Evolutionary conservation across 371 early-diverging fungal species (phyloP), one percentile per base, ranked within the genome.

Genomic region (Nematocida sp.): DNA sequence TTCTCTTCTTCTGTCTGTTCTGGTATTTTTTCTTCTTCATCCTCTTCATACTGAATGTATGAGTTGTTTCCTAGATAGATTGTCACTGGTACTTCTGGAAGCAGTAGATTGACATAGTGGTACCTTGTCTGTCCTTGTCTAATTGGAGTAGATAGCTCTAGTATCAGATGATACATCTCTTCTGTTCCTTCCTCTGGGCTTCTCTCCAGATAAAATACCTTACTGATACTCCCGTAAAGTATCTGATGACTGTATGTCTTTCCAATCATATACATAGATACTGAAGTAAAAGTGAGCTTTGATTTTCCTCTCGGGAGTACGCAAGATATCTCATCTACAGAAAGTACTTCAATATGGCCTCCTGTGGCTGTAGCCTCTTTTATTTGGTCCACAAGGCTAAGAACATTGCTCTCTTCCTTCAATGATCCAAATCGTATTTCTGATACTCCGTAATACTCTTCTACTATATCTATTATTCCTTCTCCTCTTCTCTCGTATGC

Each of bases 41-140:
- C 74, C 5, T 70, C 74, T 60, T 75, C 46, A 41, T 60, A 61
- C 46, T 21, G 5, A 61, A 70, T 70, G 13, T 15, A 13, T 19
- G 61, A 48, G 62, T 70, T 57, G 1, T 70, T 49, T 17, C 74
- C 74, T n/a, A 70, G 45, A 4, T 19, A 17, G 13, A 60, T 46
- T 29, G 47, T 57, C 21, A 70, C 61, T 41, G 35, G 27, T 5
- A 37, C 64, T 31, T 67, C 55, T 38, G 60, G 51, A 85, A 95
- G 91, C 80, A 94, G 92, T 83, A 95, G 88, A 11, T 94, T 94
- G 78, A 98, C 79, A 85, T 89, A 92, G 3, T 93, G 91, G 85
- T 98, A 95, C 78, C 90, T 86, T 25, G 97, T 96, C 81, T 96
- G 95, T 53, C 99, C 99, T 83, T 96, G 97, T 53, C 95, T 87